These are phyloP conservation scores for Hortaea sp. DNA, from an alignment of 2,329 filamentous ascomycete genomes.

Conservation along the genomic window DNA sequence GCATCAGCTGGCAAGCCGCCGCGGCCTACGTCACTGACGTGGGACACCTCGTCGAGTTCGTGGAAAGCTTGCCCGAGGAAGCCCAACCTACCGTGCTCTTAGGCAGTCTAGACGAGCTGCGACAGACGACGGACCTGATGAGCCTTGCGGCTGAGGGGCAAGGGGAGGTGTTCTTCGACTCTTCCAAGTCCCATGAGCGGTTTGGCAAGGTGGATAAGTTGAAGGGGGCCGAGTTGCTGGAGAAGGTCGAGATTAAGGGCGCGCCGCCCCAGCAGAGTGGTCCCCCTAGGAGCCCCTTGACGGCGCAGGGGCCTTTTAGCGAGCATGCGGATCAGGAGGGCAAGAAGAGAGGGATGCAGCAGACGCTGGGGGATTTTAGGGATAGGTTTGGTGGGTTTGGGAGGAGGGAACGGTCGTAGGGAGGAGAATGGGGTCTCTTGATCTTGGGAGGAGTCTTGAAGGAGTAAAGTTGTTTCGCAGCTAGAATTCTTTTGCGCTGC, in stretches of 20 bases:
- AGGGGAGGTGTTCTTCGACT: conserved; percentile 89
- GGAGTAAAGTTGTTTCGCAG: too few relatives aligned
- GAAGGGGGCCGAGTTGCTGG: conserved; percentile 79
- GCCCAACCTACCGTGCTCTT: conserved; percentile 46
- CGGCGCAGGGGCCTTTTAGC: not conserved
- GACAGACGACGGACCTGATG: conserved; percentile 85
- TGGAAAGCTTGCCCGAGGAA: conserved; percentile 63
- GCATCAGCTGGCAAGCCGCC: conserved; percentile 81
- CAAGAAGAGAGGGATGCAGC: conserved; percentile 3
- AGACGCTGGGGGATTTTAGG: conserved; percentile 7
- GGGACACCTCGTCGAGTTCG: conserved; percentile 73
- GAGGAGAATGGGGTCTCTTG: not conserved
- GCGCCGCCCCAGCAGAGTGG: not conserved
- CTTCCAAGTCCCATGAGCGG: conserved; percentile 79
- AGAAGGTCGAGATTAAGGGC: conserved; percentile 51
- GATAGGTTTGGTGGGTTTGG: conserved; percentile 7
- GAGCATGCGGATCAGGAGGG: conserved; percentile 1
- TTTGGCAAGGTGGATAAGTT: conserved; percentile 87
- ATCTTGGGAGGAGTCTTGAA: too few relatives aligned
- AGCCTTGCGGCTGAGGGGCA: conserved; percentile 61
- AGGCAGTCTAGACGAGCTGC: conserved; percentile 82
- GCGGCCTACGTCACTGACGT: conserved; percentile 73
- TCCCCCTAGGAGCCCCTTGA: conserved; percentile 1
- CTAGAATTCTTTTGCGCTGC: too few relatives aligned
- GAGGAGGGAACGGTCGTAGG: conserved; percentile 2